A percentile compares a stretch with the other conserved stretches of the same genome.
phyloP scores from a whole-genome alignment of 1,284 basidiomycete species.

The Psilocybe mexicana region DNA sequence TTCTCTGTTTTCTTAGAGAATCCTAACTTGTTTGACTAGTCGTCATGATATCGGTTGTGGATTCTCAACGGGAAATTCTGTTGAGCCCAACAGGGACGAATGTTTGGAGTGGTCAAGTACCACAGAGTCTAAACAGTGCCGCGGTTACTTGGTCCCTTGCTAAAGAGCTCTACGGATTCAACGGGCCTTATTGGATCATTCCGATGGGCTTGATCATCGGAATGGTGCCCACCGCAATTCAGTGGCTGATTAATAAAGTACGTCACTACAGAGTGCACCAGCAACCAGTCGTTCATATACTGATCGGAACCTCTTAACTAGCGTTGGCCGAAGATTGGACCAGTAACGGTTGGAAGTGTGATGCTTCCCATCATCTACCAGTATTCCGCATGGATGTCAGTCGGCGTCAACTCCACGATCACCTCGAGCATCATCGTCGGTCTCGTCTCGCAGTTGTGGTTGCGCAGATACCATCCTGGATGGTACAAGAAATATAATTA shows the following conservation, averaged over 20 bases:
- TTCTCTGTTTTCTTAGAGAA: not conserved
- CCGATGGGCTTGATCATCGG: slow-evolving; percentile 55
- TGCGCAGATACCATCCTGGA: slow-evolving; percentile 57
- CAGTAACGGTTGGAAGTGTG: slow-evolving; percentile 46
- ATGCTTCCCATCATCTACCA: slow-evolving; percentile 58
- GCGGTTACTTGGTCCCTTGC: slow-evolving; percentile 45
- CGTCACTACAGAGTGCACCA: too few relatives aligned
- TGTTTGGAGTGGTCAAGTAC: slow-evolving; percentile 57
- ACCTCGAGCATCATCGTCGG: slow-evolving; percentile 55
- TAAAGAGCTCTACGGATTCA: slow-evolving; percentile 53
- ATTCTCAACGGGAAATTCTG: slow-evolving; percentile 51
- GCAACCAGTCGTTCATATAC: not conserved
- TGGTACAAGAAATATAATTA: slow-evolving; percentile 71
- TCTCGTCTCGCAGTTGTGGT: slow-evolving; percentile 56
- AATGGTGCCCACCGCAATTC: slow-evolving; percentile 47
- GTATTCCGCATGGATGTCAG: slow-evolving; percentile 45
- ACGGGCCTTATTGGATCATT: slow-evolving; percentile 55
- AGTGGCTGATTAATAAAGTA: slow-evolving; percentile 54
- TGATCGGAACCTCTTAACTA: slow-evolving; percentile 16
- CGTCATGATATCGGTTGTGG: slow-evolving; percentile 57
- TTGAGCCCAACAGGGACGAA: slow-evolving; percentile 54
- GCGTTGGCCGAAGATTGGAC: slow-evolving; percentile 55
- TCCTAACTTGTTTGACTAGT: not conserved
- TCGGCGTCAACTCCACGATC: slow-evolving; percentile 55
- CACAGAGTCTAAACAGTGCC: slow-evolving; percentile 55